These are phyloP conservation scores for Pythium insidiosum DNA, from an alignment of 352 stramenopile genomes.

Conservation along the genomic window DNA sequence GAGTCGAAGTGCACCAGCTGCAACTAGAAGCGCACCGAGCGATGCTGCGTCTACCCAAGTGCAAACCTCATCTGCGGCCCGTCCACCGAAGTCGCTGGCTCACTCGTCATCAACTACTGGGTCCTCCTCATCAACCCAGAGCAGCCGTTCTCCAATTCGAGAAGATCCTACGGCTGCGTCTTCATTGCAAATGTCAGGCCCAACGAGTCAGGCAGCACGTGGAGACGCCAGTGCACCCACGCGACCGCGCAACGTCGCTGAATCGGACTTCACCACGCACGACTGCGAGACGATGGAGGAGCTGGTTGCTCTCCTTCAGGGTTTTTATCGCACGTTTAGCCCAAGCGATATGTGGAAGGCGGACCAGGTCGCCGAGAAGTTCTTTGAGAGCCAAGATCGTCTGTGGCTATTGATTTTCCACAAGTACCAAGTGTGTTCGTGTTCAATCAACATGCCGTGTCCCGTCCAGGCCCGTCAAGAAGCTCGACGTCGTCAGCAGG, in stretches of 20 bases:
- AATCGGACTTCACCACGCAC: constrained; percentile 70
- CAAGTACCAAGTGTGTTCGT: constrained; percentile 83
- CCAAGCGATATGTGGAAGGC: constrained; percentile 79
- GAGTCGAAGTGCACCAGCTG: neutral
- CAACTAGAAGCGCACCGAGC: too few relatives aligned
- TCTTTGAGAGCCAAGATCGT: constrained; percentile 65
- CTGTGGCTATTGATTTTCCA: constrained; percentile 82
- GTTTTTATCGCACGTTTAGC: constrained; percentile 77
- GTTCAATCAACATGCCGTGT: constrained; percentile 70
- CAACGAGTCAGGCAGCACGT: too few relatives aligned
- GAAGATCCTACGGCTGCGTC: neutral
- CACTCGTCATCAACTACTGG: too few relatives aligned
- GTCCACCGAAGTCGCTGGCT: neutral
- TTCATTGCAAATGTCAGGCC: too few relatives aligned
- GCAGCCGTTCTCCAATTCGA: too few relatives aligned
- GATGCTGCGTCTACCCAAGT: neutral
- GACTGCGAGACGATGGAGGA: constrained; percentile 74
- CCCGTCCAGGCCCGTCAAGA: constrained; percentile 59
- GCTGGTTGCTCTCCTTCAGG: constrained; percentile 44
- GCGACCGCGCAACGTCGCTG: constrained; percentile 58
- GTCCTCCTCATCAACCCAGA: too few relatives aligned
- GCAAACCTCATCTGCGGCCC: neutral
- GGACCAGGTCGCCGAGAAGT: constrained; percentile 71
- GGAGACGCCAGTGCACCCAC: constrained; percentile 19
- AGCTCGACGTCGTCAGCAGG: constrained; percentile 25